These are phyloP conservation scores for Aureobasidium sp. DNA, from an alignment of 2,329 filamentous ascomycete genomes.

Conservation along the genomic window DNA sequence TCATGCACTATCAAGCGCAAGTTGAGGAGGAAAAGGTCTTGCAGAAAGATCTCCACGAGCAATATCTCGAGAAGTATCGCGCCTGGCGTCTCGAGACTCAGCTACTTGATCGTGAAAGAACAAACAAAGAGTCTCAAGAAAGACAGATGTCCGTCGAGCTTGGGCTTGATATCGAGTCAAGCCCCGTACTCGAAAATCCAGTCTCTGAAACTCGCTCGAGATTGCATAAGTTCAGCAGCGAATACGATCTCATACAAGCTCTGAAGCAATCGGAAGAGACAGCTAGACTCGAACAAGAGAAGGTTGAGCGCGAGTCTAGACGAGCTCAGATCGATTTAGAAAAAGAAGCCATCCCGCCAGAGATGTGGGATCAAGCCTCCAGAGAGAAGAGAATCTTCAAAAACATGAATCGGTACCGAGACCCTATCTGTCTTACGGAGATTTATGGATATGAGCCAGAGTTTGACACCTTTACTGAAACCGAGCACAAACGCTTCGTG, in stretches of 20 bases:
- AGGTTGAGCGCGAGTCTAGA: slow-evolving; percentile 44
- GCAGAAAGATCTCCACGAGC: slow-evolving; percentile 20
- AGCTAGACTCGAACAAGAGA: slow-evolving; percentile 61
- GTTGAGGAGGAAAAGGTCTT: slow-evolving; percentile 18
- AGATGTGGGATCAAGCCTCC: slow-evolving; percentile 59
- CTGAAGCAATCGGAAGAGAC: slow-evolving; percentile 67
- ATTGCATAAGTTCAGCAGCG: slow-evolving; percentile 55
- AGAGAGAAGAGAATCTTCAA: slow-evolving; percentile 53
- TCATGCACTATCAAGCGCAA: slow-evolving; percentile 19
- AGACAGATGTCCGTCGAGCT: slow-evolving; percentile 30
- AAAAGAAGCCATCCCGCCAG: slow-evolving; percentile 68
- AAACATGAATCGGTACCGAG: slow-evolving; percentile 59
- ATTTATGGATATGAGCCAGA: slow-evolving; percentile 67
- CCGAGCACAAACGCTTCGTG: slow-evolving; percentile 65
- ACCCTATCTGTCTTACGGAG: slow-evolving; percentile 59
- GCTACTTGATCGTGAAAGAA: slow-evolving; percentile 35
- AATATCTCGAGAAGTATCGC: slow-evolving; percentile 35
- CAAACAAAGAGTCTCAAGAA: slow-evolving; percentile 33
- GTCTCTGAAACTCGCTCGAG: slow-evolving; percentile 51
- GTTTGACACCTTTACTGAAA: slow-evolving; percentile 65
- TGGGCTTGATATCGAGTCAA: slow-evolving; percentile 40
- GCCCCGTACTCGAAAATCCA: slow-evolving; percentile 27
- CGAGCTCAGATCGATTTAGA: slow-evolving; percentile 67
- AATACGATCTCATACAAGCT: slow-evolving; percentile 66
- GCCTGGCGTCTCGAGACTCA: slow-evolving; percentile 37